Evolutionary conservation across 78 protist species (phyloP).

Genomic region (Tieghemostelium lacteum): DNA sequence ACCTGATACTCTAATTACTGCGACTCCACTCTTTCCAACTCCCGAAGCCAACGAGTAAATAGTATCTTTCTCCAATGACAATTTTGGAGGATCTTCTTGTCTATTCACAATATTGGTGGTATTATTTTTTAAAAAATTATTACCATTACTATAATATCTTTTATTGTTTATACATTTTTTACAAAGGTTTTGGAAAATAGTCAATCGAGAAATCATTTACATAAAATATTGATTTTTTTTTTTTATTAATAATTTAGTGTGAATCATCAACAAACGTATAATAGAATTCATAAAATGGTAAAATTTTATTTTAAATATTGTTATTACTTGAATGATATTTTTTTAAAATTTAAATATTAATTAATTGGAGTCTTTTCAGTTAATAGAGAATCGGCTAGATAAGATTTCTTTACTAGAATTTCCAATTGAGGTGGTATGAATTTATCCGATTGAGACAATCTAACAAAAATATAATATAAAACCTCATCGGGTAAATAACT

Average conservation of each 20-base stretch:
- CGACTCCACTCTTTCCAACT: slow-evolving; percentile 58
- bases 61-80: slow-evolving; percentile 25
- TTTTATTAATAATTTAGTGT: no score
- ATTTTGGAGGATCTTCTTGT: slow-evolving; percentile 16
- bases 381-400: slow-evolving; percentile 57
- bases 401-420: slow-evolving; percentile 36
- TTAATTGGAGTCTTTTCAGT: no score
- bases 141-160: background rate
- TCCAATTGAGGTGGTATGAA: slow-evolving; percentile 42
- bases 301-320: background rate
- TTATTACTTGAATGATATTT: slow-evolving; percentile 3
- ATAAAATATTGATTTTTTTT: no score
- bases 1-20: slow-evolving; percentile 73
- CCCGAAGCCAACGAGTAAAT: slow-evolving; percentile 53
- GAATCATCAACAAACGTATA: no score
- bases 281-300: no score
- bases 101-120: no score
- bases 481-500: slow-evolving; percentile 44
- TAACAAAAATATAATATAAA: slow-evolving; percentile 4
- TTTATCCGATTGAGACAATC: slow-evolving; percentile 55
- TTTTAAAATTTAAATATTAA: no score
- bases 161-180: no score
- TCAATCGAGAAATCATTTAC: background rate
- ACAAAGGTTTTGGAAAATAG: background rate
- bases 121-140: background rate